phyloP scores from a whole-genome alignment of 176 grass and related monocot genomes.

The Hordeum vulgare region MorexV3_pseudomolecules_assembly NC_058524.1:152386840-152387339 shows the following conservation, averaged over 20 bases:
- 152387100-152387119: background rate
- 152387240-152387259: constrained; percentile 57
- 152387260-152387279: constrained; percentile 81
- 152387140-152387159: background rate
- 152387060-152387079: background rate
- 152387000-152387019: background rate
- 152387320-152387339: constrained; percentile 21
- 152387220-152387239: constrained; percentile 56
- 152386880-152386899: background rate
- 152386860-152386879: background rate
- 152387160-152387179: constrained; percentile 90
- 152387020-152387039: background rate
- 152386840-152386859: background rate
- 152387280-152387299: constrained; percentile 72
- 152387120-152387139: background rate
- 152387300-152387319: constrained; percentile 96
- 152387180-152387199: constrained; percentile 93
- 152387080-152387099: background rate
- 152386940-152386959: constrained; percentile 67
- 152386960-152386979: constrained; percentile 90
- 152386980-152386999: constrained; percentile 96
- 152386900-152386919: background rate
- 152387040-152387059: background rate
- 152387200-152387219: constrained; percentile 70
- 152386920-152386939: constrained; percentile 10